Evolutionary conservation across 805 yeast species (phyloP).

Genomic region (Candida bentonensis): DNA sequence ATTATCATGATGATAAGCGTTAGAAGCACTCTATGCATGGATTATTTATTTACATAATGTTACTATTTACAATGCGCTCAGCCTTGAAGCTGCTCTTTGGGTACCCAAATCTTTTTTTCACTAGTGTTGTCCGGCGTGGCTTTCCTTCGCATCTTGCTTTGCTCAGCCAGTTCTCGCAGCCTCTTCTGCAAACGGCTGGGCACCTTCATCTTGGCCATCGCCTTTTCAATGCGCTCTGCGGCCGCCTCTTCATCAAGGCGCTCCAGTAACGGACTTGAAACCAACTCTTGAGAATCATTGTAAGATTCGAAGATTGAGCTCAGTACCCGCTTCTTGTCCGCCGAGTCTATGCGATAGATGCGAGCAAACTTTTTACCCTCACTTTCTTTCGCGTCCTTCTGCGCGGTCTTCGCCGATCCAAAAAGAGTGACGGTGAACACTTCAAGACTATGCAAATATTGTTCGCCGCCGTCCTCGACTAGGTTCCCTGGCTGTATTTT

Average conservation of each 20-base stretch:
- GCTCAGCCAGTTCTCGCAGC: not conserved
- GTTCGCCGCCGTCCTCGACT: not conserved
- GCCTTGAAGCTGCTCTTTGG: not conserved
- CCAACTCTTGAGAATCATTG: constrained; percentile 1
- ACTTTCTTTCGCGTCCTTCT: not conserved
- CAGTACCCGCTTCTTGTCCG: not conserved
- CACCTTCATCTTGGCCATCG: constrained; percentile 6
- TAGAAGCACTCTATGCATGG: constrained; percentile 12
- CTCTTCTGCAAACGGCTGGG: constrained; percentile 3
- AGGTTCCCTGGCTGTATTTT: no score
- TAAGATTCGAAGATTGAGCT: not conserved
- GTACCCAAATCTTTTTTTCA: not conserved
- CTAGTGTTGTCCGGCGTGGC: not conserved
- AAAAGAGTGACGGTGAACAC: not conserved
- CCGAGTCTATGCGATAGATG: not conserved
- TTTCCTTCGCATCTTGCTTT: not conserved
- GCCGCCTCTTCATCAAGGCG: constrained; percentile 14
- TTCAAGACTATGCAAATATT: not conserved
- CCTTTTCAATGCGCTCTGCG: constrained; percentile 9
- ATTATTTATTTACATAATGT: no score
- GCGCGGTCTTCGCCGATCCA: not conserved
- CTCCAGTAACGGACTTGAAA: constrained; percentile 23
- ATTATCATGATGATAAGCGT: constrained; percentile 25
- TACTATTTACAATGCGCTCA: constrained; percentile 4
- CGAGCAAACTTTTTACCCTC: not conserved